A percentile compares a stretch with the other conserved stretches of the same genome.
These are phyloP conservation scores for Colletotrichum destructivum DNA, from an alignment of 2,329 filamentous ascomycete genomes.

Conservation along the genomic window DNA sequence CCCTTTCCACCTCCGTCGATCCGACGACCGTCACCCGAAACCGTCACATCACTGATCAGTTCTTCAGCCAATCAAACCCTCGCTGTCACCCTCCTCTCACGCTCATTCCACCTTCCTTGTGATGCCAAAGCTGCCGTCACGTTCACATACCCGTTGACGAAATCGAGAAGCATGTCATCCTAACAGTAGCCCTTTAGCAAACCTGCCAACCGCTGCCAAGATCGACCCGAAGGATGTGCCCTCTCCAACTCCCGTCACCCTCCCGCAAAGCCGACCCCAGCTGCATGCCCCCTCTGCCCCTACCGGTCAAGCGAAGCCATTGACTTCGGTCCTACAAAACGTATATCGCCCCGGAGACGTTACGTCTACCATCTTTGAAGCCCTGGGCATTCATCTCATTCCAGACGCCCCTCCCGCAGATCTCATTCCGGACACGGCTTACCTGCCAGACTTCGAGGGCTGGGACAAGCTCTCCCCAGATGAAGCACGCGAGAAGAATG, in stretches of 20 bases:
- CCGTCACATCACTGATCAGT: conserved; percentile 2
- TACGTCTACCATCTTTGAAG: conserved; percentile 65
- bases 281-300: conserved; percentile 31
- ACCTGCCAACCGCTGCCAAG: conserved; percentile 46
- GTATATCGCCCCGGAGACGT: conserved; percentile 69
- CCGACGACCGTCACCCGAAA: background rate
- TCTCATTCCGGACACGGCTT: conserved; percentile 68
- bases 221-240: conserved; percentile 67
- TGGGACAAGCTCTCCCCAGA: conserved; percentile 68
- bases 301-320: conserved; percentile 50
- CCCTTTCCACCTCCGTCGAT: conserved; percentile 17
- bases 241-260: conserved; percentile 68
- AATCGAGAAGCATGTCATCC: conserved; percentile 11
- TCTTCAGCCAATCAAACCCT: conserved; percentile 1
- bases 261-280: conserved; percentile 61
- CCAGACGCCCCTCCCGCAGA: conserved; percentile 63
- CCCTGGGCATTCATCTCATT: conserved; percentile 71
- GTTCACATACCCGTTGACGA: background rate
- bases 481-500: conserved; percentile 64
- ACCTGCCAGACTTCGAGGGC: conserved; percentile 66
- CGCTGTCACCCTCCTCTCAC: background rate
- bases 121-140: background rate
- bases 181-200: conserved; percentile 45
- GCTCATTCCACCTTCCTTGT: background rate
- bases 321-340: conserved; percentile 67